phyloP scores from a whole-genome alignment of 139 green algal species.

The Chlorella sp. region DNA sequence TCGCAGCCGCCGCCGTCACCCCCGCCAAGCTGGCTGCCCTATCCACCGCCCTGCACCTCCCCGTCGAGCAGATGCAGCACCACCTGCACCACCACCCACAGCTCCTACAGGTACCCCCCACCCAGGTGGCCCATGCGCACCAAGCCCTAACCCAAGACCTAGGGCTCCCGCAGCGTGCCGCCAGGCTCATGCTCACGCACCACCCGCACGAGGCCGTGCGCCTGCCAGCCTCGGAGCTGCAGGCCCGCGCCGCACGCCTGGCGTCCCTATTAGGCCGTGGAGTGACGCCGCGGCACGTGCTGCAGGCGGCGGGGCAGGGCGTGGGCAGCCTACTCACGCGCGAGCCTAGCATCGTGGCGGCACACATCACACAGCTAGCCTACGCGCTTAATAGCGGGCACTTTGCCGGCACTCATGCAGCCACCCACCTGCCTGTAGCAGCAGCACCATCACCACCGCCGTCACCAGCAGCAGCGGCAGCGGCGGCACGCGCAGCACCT shows the following conservation, averaged over 20 bases:
- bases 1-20: not conserved
- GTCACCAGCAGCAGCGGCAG: not conserved
- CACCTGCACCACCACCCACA: not conserved
- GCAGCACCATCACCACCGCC: not conserved
- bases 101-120: not conserved
- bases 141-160: not conserved
- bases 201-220: not conserved
- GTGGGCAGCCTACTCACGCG: not conserved
- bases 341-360: too few species aligned
- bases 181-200: not conserved
- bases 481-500: not conserved
- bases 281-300: not conserved
- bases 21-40: not conserved
- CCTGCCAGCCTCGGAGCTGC: not conserved
- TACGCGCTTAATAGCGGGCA: too few species aligned
- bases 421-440: not conserved
- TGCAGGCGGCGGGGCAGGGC: not conserved
- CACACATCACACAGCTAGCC: too few species aligned
- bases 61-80: not conserved
- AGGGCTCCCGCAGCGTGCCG: not conserved
- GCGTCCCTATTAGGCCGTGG: not conserved
- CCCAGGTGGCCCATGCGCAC: not conserved
- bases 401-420: too few species aligned
- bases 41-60: not conserved
- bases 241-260: not conserved